Conservation (phyloP, 2,329 filamentous ascomycete species). For the Aureobasidium sp. region DNA sequence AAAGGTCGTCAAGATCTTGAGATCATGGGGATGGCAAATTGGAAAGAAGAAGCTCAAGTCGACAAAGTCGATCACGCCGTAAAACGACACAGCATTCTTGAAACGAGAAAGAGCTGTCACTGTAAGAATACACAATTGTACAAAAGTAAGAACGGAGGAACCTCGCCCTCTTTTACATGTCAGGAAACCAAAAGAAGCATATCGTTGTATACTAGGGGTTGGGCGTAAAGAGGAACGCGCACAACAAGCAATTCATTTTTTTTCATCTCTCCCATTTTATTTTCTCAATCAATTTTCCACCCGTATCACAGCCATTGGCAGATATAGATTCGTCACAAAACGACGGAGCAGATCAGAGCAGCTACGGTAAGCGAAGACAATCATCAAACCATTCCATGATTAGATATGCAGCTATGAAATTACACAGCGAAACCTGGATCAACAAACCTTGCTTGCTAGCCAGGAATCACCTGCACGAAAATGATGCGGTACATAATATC, state of each 20-base stretch:
- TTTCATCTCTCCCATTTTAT: neutral
- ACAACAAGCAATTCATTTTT: neutral
- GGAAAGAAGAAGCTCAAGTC: slow-evolving; percentile 58
- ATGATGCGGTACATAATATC: too few relatives aligned
- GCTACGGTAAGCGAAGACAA: too few relatives aligned
- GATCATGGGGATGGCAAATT: slow-evolving; percentile 91
- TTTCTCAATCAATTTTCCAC: neutral
- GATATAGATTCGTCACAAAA: too few relatives aligned
- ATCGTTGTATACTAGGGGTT: neutral
- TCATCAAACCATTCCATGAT: too few relatives aligned
- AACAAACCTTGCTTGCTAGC: too few relatives aligned
- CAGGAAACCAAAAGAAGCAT: neutral
- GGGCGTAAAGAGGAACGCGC: neutral
- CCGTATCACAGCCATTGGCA: neutral
- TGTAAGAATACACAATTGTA: slow-evolving; percentile 3
- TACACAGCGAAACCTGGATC: too few relatives aligned
- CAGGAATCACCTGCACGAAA: too few relatives aligned
- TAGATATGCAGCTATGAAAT: too few relatives aligned
- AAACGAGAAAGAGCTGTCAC: neutral
- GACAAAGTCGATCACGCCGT: neutral
- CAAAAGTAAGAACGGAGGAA: neutral
- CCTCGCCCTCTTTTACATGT: neutral
- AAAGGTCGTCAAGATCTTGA: slow-evolving; percentile 83
- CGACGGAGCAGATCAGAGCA: too few relatives aligned
- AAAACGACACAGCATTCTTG: neutral